phyloP scores from a whole-genome alignment of 1,284 basidiomycete species.

The Veloboletus limbatus region DNA sequence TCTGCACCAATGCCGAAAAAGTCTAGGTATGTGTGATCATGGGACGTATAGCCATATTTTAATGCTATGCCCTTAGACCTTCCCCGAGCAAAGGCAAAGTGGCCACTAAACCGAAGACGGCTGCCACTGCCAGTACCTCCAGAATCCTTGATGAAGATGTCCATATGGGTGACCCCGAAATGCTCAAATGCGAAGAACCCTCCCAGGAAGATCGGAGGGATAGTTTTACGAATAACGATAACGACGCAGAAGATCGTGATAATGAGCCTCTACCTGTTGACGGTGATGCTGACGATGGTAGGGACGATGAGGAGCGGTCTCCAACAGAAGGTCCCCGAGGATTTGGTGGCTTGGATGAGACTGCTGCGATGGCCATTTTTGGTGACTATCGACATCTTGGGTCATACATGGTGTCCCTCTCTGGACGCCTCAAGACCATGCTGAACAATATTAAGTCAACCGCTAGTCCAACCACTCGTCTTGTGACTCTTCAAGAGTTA shows the following conservation, averaged over 20 bases:
- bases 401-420: slow-evolving; percentile 86
- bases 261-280: slow-evolving; percentile 39
- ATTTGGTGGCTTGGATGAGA: slow-evolving; percentile 66
- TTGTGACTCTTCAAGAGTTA: slow-evolving; percentile 91
- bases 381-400: slow-evolving; percentile 84
- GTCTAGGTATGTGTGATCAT: slow-evolving; percentile 45
- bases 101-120: slow-evolving; percentile 56
- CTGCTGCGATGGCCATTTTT: slow-evolving; percentile 77
- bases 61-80: slow-evolving; percentile 36
- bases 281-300: slow-evolving; percentile 40
- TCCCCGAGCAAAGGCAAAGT: slow-evolving; percentile 61
- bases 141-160: slow-evolving; percentile 65
- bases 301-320: slow-evolving; percentile 38
- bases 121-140: slow-evolving; percentile 58
- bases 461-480: slow-evolving; percentile 76
- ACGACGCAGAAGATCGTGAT: slow-evolving; percentile 48
- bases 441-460: slow-evolving; percentile 85
- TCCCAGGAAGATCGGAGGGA: slow-evolving; percentile 48
- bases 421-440: slow-evolving; percentile 86
- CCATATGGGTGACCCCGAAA: slow-evolving; percentile 68
- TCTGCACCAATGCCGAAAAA: slow-evolving; percentile 69
- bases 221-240: slow-evolving; percentile 41
- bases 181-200: slow-evolving; percentile 54
- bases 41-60: slow-evolving; percentile 14
- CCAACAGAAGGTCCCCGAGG: slow-evolving; percentile 38